Evolutionary conservation across 1,139 yeast genomes (phyloP), one percentile per base, ranked within the genome.

Genomic region (Ogataea hybrid): DNA sequence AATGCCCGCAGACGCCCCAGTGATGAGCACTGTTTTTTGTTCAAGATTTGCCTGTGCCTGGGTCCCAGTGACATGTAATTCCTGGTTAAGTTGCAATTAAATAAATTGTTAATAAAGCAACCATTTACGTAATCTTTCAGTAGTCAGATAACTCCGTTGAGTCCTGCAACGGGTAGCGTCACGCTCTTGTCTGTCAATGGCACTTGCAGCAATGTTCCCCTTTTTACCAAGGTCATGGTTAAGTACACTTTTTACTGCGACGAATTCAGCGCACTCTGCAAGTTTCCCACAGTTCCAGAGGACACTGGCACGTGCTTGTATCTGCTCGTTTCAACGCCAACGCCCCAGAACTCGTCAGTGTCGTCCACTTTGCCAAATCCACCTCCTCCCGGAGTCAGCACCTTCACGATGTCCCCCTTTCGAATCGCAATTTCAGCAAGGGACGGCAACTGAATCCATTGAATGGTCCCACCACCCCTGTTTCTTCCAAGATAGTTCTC

Each of bases 301-400:
- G 12, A 25, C 11, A 12, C 28, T 12, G 28, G 28, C n/a, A 25
- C 12, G 12, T 25, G 28, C 14, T 25, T 25, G 12, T 12, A 25
- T 8, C 10, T 25, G 28, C 14, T 12, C 28, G 12, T 25, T 12
- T 11, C 12, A 7, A 11, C 12, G 5, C 28, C 28, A 5, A 25
- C 28, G 3, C 28, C 28, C 28, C 28, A 25, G 12, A 6, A 12
- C n/a, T 25, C 28, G 7, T 25, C 28, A 7, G 12, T 25, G 34
- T 31, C 34, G 7, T 31, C 23, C 36, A 41, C 10, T 35, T 49
- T 28, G n/a, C 73, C 75, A 44, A 57, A 69, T 3, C 74, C 75
- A 17, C 75, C 75, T 28, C 72, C 74, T 27, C 74, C 74, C 1
- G 74, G 74, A 2, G 73, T 69, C 44, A 56, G 41, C n/a, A 69